These are phyloP conservation scores for Lentinula boryana DNA, from an alignment of 768 basidiomycete species.

Conservation along the genomic window DNA sequence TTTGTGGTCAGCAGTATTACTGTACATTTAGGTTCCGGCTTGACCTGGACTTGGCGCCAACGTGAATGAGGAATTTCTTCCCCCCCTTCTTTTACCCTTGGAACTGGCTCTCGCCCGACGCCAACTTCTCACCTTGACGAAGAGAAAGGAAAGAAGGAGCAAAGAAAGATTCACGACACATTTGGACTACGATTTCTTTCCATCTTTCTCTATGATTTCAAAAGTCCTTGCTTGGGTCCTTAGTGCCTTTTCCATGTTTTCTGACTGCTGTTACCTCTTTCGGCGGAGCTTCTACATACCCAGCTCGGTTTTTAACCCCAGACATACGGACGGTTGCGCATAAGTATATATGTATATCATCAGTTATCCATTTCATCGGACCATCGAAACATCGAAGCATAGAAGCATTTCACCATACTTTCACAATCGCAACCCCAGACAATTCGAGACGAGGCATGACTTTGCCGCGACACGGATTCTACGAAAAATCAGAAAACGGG, in stretches of 20 bases:
- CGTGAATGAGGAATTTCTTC: no score
- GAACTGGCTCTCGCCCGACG: no score
- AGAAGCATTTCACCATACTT: not conserved
- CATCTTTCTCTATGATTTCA: not conserved
- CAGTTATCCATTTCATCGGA: not conserved
- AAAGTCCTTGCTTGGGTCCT: not conserved
- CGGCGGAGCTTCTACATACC: not conserved
- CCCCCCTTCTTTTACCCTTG: no score
- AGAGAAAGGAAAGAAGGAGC: no score
- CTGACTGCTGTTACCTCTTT: not conserved
- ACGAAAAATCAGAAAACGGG: not conserved
- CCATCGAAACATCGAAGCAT: not conserved
- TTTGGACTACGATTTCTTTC: not conserved
- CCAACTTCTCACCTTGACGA: no score
- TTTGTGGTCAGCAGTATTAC: no score
- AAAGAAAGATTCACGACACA: no score
- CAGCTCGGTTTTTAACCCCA: not conserved
- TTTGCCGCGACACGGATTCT: not conserved
- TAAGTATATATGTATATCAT: no score
- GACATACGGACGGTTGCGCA: conserved; percentile 1
- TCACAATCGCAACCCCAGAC: not conserved
- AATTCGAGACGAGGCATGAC: not conserved
- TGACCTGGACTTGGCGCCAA: no score
- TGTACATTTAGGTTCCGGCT: no score
- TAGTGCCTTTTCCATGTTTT: not conserved